A percentile compares a stretch with the other conserved stretches of the same genome.
phyloP scores from a whole-genome alignment of 2,329 filamentous ascomycete species.

The Phyllosticta ampelicida region DNA sequence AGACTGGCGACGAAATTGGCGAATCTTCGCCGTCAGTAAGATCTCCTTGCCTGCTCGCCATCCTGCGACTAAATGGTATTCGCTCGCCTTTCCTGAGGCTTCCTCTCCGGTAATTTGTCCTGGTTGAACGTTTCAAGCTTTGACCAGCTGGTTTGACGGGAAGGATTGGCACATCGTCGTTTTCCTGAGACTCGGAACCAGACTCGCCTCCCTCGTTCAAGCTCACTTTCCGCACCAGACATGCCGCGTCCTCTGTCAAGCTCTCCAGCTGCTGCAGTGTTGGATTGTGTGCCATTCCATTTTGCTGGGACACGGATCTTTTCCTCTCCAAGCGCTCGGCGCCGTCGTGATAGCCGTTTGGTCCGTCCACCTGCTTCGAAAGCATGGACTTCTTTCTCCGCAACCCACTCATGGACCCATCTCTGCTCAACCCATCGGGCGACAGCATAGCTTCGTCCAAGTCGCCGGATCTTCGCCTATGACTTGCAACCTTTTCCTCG shows the following conservation, averaged over 20 bases:
- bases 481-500: constrained; percentile 83
- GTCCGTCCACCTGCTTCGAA: constrained; percentile 77
- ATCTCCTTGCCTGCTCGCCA: constrained; percentile 43
- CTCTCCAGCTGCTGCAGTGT: constrained; percentile 62
- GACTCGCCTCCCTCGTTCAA: constrained; percentile 36
- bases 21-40: constrained; percentile 44
- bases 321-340: constrained; percentile 69
- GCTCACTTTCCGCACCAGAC: constrained; percentile 60
- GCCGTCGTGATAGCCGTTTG: constrained; percentile 68
- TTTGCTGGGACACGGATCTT: constrained; percentile 44
- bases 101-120: constrained; percentile 82
- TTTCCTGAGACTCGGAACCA: constrained; percentile 25
- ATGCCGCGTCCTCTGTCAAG: constrained; percentile 68
- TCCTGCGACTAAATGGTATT: constrained; percentile 62
- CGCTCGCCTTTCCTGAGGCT: constrained; percentile 73
- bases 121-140: constrained; percentile 76
- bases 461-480: constrained; percentile 69
- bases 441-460: constrained; percentile 46
- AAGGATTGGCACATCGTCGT: constrained; percentile 76
- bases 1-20: constrained; percentile 13
- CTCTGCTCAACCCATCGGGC: constrained; percentile 45
- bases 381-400: constrained; percentile 91
- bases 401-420: constrained; percentile 50
- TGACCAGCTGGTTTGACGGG: constrained; percentile 62
- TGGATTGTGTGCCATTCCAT: constrained; percentile 49